A percentile compares a stretch with the other conserved stretches of the same genome.
These are phyloP conservation scores for Eimeria acervulina DNA, from an alignment of 169 alveolate species.

Conservation along the genomic window DNA sequence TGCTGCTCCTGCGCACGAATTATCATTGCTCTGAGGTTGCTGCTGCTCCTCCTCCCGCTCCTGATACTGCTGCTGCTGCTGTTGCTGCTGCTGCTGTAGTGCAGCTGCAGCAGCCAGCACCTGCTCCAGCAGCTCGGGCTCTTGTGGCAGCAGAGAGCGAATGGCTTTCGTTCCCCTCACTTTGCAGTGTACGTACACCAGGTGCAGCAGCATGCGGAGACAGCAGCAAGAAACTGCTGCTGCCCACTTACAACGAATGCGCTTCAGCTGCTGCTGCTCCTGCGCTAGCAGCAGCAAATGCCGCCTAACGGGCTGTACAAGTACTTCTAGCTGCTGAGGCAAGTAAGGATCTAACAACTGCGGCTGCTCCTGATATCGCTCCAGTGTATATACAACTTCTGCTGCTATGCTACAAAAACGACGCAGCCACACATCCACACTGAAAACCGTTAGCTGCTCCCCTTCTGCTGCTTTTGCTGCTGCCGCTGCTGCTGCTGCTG, in stretches of 20 bases:
- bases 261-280: constrained; percentile 46
- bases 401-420: constrained; percentile 40
- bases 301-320: background rate
- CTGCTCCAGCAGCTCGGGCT: constrained; percentile 79
- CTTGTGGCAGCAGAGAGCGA: constrained; percentile 58
- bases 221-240: constrained; percentile 39
- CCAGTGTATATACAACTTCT: constrained; percentile 41
- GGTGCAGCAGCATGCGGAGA: constrained; percentile 67
- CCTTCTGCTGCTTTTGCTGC: constrained; percentile 19
- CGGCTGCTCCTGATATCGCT: constrained; percentile 66
- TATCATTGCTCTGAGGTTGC: background rate
- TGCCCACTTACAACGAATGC: background rate
- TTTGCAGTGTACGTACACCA: constrained; percentile 49
- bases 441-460: background rate
- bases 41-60: constrained; percentile 34
- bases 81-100: constrained; percentile 21
- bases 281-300: constrained; percentile 11
- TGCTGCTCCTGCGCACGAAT: background rate
- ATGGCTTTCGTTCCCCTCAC: constrained; percentile 21
- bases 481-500: constrained; percentile 29
- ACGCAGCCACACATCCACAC: constrained; percentile 27
- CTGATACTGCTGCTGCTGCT: background rate
- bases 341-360: background rate
- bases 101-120: constrained; percentile 3
- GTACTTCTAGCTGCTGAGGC: constrained; percentile 28